These are phyloP conservation scores for Acer campestre DNA, from an alignment of 345 rosid species.

Conservation along the genomic window DNA sequence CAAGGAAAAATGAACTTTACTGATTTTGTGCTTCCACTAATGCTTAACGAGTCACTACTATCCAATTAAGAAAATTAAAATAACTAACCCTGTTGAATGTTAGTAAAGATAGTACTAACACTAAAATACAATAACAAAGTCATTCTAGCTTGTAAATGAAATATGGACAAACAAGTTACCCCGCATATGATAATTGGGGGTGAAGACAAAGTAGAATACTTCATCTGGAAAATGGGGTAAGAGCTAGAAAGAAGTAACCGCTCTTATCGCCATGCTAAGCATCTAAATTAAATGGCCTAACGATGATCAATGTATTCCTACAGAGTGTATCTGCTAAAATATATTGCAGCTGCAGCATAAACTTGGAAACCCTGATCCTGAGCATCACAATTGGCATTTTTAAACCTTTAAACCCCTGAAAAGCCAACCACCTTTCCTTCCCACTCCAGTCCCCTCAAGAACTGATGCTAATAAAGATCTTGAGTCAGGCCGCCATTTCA, in stretches of 20 bases:
- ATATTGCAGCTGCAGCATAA: background rate
- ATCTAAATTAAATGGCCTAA: background rate
- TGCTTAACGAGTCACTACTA: slow-evolving; percentile 21
- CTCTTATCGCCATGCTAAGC: slow-evolving; percentile 3
- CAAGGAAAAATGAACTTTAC: background rate
- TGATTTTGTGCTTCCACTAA: background rate
- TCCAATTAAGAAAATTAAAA: background rate
- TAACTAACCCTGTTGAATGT: slow-evolving; percentile 14
- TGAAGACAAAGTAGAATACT: background rate
- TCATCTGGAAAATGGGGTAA: background rate
- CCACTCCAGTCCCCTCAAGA: slow-evolving; percentile 55
- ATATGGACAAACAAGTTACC: background rate
- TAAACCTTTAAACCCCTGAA: slow-evolving; percentile 44
- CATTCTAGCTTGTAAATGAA: background rate
- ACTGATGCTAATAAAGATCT: slow-evolving; percentile 47
- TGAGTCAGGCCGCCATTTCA: slow-evolving; percentile 72
- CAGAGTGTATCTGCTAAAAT: background rate
- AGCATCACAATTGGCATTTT: slow-evolving; percentile 8
- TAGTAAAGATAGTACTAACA: slow-evolving; percentile 3
- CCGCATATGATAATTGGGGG: background rate
- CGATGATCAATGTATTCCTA: background rate
- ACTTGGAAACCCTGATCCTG: background rate
- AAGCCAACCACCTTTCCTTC: slow-evolving; percentile 56
- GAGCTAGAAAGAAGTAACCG: background rate
- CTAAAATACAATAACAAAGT: slow-evolving; percentile 14